Conservation (phyloP, 129 eudicot species). For the Flaveria ramosissima region DNA sequence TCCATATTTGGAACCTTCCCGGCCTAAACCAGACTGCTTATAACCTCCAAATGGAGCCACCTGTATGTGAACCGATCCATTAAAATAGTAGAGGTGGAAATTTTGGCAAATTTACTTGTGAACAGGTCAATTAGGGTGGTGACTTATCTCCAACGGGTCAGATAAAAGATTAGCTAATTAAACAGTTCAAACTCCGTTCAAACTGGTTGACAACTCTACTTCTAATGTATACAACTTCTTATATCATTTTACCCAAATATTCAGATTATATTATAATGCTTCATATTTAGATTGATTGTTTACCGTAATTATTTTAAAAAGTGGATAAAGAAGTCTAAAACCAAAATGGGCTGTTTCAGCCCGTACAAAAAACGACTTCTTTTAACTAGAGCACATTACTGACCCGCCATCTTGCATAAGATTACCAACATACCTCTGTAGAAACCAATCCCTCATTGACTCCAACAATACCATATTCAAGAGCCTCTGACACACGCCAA, state of each 20-base stretch:
- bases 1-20: constrained; percentile 96
- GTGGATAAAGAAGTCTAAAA: not conserved
- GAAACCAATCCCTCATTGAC: constrained; percentile 89
- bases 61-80: constrained; percentile 32
- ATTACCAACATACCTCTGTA: constrained; percentile 58
- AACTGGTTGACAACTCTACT: not conserved
- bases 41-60: constrained; percentile 98
- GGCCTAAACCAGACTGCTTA: constrained; percentile 93
- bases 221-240: not conserved
- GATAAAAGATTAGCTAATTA: not conserved
- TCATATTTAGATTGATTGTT: not conserved
- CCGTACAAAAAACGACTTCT: not conserved
- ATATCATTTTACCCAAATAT: not conserved
- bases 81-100: not conserved
- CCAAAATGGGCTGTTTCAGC: not conserved
- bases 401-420: not conserved
- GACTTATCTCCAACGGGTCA: not conserved
- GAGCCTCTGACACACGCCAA: constrained; percentile 97
- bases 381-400: not conserved
- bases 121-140: not conserved
- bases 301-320: not conserved
- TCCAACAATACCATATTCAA: constrained; percentile 92
- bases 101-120: not conserved
- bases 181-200: not conserved
- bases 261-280: too few species aligned